Base-by-base conservation (phyloP, 331 rosid genomes). In the Saraca asoca region DNA sequence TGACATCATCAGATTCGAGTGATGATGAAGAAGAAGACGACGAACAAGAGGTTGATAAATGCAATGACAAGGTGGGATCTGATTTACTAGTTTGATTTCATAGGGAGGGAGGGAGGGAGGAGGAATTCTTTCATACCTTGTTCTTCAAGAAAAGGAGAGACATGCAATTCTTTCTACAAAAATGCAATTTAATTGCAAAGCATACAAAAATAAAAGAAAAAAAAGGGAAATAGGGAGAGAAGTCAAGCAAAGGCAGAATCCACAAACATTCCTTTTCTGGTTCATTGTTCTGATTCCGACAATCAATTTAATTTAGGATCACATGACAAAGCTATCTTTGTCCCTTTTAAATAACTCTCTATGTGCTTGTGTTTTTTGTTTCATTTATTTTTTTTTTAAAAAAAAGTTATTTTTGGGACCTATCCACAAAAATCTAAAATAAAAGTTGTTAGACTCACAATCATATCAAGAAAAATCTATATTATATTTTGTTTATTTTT, bases 1-100 rank as follows among this genome's bases (percentile, higher is more conserved):
- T 89, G 4, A 89, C 96, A 2, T 70, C 83, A 4, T 60, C 66
- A 3, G 70, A 75, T 63, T 5, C 78, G 14, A 51, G 55, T 12
- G 72, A 66, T 5, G 75, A 56, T 0, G 69, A 44, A 31, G 72
- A 38, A 7, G 24, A 29, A 0, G 57, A 58, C 0, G 7, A 49
- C 1, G 62, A 45, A 5, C 35, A 66, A 5, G 55, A 13, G 2
- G 62, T 53, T 9, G 51, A 50, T 42, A 31, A 33, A 10, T 39
- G 59, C 41, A 14, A 7, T 35, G 39, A 20, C 1, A 5, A 24
- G 13, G 52, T 72, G 45, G 62, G 54, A 14, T 58, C 66, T 34
- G 38, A 59, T 70, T 68, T 41, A 10, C 18, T 54, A 7, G 88
- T 83, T 77, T 83, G 79, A 83, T 38, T 72, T 43, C 19, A 43